Base-by-base conservation (phyloP, 306 rosid species). In the Canavalia gladiata region DNA sequence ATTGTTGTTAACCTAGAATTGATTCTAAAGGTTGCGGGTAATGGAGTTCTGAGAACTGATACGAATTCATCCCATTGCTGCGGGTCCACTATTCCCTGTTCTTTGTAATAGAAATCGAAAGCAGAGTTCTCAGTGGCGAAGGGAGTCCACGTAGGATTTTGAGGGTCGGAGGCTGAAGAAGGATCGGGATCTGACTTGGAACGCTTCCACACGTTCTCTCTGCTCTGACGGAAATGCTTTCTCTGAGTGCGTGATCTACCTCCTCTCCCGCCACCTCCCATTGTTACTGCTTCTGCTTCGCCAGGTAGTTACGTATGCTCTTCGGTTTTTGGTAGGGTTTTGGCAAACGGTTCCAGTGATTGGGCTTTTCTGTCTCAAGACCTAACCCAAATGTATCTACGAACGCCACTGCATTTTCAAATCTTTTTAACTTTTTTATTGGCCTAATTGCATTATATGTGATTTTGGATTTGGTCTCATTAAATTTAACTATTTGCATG, bases 121-220 rank as follows among this genome's bases (percentile, higher is more conserved):
- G 88, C 68, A 5, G 84, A 56, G 85, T 88, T 95, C 43, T 90
- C 83, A 49, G 94, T 89, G 47, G 89, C 83, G 81, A 95, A 95
- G 5, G 97, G 98, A 81, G 89, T 86, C 98, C 99, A 95, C 1
- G 67, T 1, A 9, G 87, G 77, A 49, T 83, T 82, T 69, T 74
- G 66, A 33, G 74, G 28, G 25, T 83, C 56, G 37, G 80, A 66
- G 51, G 57, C 4, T 8, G 31, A 89, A 63, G 71, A 87, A 59
- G 87, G 5, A 18, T 78, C 54, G 1, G 88, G 85, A 85, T 91
- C 93, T 13, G 97, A 71, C 83, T 86, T 96, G 3, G 94, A 82
- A 69, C 93, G 98, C 87, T 96, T 96, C 99, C 99, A 96, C 5
- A 93, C 91, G 75, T 96, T 93, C 76, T 93, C 97, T 87, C 99